Evolutionary conservation across 2,329 filamentous ascomycete genomes (phyloP).

Genomic region (Cladosporium sphaerospermum): DNA sequence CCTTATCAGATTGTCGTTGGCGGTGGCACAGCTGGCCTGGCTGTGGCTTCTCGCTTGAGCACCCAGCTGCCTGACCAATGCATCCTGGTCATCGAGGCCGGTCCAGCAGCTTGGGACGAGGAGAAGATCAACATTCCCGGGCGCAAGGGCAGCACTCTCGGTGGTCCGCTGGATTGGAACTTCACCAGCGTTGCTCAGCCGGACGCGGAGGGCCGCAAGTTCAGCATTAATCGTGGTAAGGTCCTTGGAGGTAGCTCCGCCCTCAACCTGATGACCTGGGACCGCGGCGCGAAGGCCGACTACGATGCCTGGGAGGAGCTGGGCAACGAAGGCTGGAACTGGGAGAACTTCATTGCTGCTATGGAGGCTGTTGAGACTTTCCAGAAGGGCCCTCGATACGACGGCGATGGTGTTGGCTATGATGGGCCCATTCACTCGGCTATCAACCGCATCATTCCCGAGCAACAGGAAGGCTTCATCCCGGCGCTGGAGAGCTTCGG

Average conservation of each 20-base stretch:
- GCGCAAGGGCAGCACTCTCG: slow-evolving; percentile 19
- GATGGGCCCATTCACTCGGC: slow-evolving; percentile 30
- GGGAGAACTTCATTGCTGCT: slow-evolving; percentile 15
- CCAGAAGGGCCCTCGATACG: slow-evolving; percentile 8
- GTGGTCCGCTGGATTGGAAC: slow-evolving; percentile 34
- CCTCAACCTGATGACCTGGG: slow-evolving; percentile 26
- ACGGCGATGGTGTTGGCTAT: slow-evolving; percentile 23
- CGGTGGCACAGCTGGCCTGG: slow-evolving; percentile 17
- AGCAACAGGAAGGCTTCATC: slow-evolving; percentile 39
- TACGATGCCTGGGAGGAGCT: slow-evolving; percentile 33
- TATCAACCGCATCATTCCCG: slow-evolving; percentile 40
- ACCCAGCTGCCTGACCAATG: slow-evolving; percentile 13
- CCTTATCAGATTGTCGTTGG: slow-evolving; percentile 21
- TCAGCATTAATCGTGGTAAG: slow-evolving; percentile 21
- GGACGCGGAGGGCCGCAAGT: slow-evolving; percentile 2
- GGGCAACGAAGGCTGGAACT: slow-evolving; percentile 30
- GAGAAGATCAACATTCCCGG: slow-evolving; percentile 22
- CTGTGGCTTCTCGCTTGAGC: slow-evolving; percentile 20
- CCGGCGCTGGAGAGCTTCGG: slow-evolving; percentile 45
- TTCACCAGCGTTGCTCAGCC: slow-evolving; percentile 29
- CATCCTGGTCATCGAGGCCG: slow-evolving; percentile 23
- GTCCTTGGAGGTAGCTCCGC: slow-evolving; percentile 26
- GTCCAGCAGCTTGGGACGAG: slow-evolving; percentile 16
- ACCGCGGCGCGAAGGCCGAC: slow-evolving; percentile 27
- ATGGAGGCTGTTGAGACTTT: slow-evolving; percentile 13